Base-by-base conservation (phyloP, 1,284 basidiomycete genomes). In the Trichosporon inkin region DNA sequence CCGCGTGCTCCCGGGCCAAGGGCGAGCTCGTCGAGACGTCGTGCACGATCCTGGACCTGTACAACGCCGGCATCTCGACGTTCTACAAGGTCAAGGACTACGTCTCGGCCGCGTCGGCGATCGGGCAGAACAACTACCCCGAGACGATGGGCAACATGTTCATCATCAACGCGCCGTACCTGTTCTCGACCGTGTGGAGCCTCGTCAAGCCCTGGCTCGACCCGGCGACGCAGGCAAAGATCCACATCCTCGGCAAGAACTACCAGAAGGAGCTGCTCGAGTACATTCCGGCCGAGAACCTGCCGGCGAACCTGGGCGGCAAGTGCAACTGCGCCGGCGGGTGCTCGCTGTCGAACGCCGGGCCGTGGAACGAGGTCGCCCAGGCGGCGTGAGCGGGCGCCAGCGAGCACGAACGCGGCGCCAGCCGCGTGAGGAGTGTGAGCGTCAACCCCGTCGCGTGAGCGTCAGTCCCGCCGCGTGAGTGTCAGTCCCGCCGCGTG, bases 91-190 rank as follows among this genome's bases (percentile, higher is more conserved):
- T 96, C 79, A 94, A 92, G 80, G 87, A 89, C 79, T 97, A 95
- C 81, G 88, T 99, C 49, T 84, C 83, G 66, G 80, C 86, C 38
- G 90, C 93, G 0, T 83, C 88, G 3, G 78, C 81, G 47, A 89
- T 98, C 77, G 90, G 91, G 7, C 94, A 98, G 81, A 85, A 95
- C 80, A 84, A 89, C 71, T 96, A 94, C 80, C 90, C 91, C 16
- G 90, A 93, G 79, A 88, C 85, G 65, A 95, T 97, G 93, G 93
- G 93, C 80, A 89, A 89, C 75, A 95, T 96, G 83, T 97, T 82
- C 82, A 93, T 97, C 82, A 88, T 93, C 82, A 92, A 93, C 73
- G 88, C 92, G 0, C 94, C 95, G 2, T 97, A 88, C 86, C 85
- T 88, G 59, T 98, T 98, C 82, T 85, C 85, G 55, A 85, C 88